Evolutionary conservation across 192 early-diverging fungal species (phyloP).

Genomic region (Linnemannia elongata): DNA sequence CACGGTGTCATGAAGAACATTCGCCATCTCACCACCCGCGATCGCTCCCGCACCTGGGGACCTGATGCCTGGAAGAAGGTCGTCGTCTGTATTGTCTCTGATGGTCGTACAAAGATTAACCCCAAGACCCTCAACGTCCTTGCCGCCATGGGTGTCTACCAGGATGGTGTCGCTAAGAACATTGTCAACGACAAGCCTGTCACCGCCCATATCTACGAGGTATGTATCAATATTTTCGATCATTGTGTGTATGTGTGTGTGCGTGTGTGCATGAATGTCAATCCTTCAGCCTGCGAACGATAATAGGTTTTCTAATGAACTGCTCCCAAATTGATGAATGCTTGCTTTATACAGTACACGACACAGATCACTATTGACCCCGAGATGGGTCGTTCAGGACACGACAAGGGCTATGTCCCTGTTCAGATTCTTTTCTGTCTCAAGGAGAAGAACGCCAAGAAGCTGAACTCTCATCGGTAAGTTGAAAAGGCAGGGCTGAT

Average conservation of each 20-base stretch:
- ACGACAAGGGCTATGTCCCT: constrained; percentile 76
- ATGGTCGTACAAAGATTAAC: constrained; percentile 85
- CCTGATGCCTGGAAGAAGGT: constrained; percentile 88
- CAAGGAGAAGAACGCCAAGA: constrained; percentile 95
- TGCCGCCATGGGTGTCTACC: constrained; percentile 86
- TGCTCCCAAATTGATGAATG: not conserved
- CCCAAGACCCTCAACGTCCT: constrained; percentile 76
- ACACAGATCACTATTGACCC: constrained; percentile 81
- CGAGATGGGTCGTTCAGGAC: constrained; percentile 78
- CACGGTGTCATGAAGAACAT: constrained; percentile 92
- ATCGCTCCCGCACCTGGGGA: constrained; percentile 81
- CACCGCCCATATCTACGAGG: constrained; percentile 76
- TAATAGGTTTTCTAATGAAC: not conserved
- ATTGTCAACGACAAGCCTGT: constrained; percentile 74
- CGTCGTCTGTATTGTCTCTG: constrained; percentile 85
- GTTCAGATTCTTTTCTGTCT: constrained; percentile 89
- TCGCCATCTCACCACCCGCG: constrained; percentile 85
- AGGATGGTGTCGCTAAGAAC: constrained; percentile 81
- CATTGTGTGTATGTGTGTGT: not conserved
- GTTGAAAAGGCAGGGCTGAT: constrained; percentile 56
- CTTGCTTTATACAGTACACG: constrained; percentile 70
- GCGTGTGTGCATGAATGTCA: too few relatives aligned
- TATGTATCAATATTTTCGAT: constrained; percentile 9
- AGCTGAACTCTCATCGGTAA: constrained; percentile 88
- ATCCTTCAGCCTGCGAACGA: not conserved